Percentiles rank a stretch among this genome's conserved stretches.
Evolutionary conservation across 768 basidiomycete species (phyloP).

Genomic region (Mycena rebaudengoi): DNA sequence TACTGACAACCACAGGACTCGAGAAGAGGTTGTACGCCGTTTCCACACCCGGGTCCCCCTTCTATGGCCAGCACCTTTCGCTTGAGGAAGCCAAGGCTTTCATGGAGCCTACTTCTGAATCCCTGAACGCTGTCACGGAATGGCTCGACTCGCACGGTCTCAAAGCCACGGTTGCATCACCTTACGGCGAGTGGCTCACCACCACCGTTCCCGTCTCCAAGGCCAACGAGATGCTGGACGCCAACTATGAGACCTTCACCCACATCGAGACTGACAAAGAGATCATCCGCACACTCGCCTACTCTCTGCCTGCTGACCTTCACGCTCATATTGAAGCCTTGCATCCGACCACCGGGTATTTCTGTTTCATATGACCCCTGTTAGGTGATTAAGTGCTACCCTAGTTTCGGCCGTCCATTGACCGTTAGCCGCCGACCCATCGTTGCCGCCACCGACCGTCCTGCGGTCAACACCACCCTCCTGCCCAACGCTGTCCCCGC

Average conservation of each 20-base stretch:
- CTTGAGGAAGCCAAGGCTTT: slow-evolving; percentile 52
- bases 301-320: slow-evolving; percentile 56
- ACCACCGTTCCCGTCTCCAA: slow-evolving; percentile 51
- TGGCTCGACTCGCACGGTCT: slow-evolving; percentile 59
- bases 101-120: slow-evolving; percentile 51
- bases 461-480: slow-evolving; percentile 14
- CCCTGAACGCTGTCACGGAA: slow-evolving; percentile 33
- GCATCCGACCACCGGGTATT: slow-evolving; percentile 53
- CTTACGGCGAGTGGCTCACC: slow-evolving; percentile 58
- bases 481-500: slow-evolving; percentile 29
- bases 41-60: slow-evolving; percentile 41
- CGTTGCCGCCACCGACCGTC: slow-evolving; percentile 18
- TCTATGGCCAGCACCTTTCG: slow-evolving; percentile 46
- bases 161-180: slow-evolving; percentile 46
- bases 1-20: slow-evolving; percentile 26
- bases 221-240: slow-evolving; percentile 60
- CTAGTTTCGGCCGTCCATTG: slow-evolving; percentile 21
- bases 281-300: slow-evolving; percentile 54
- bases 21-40: slow-evolving; percentile 45
- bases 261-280: slow-evolving; percentile 48
- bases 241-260: slow-evolving; percentile 55
- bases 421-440: slow-evolving; percentile 11
- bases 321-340: slow-evolving; percentile 56
- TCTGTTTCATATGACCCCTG: slow-evolving; percentile 36
- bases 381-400: not conserved